These are phyloP conservation scores for Bothriochloa decipiens DNA, from an alignment of 176 grass and related monocot species.

Conservation along the genomic window DNA sequence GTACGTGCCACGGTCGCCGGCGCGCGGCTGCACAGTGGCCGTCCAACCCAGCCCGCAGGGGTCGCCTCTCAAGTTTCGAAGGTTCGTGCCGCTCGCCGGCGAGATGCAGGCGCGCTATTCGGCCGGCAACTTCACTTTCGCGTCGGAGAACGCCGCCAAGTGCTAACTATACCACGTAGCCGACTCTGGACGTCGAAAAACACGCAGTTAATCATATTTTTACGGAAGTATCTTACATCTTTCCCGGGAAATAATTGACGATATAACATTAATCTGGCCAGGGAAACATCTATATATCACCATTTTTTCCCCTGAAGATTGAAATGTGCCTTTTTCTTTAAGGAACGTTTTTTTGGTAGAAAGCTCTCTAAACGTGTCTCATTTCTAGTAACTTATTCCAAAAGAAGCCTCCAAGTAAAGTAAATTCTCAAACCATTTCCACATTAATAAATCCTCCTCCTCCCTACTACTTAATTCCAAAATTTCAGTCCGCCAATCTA, in stretches of 20 bases:
- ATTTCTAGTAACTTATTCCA: too few relatives aligned
- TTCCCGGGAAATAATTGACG: background rate
- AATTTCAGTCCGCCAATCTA: too few relatives aligned
- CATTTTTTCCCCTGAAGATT: background rate
- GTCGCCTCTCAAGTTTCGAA: slow-evolving; percentile 51
- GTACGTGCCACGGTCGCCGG: slow-evolving; percentile 41
- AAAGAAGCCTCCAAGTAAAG: too few relatives aligned
- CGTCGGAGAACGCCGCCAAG: slow-evolving; percentile 16
- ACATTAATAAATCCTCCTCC: too few relatives aligned
- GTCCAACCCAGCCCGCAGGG: slow-evolving; percentile 31
- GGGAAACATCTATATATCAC: background rate
- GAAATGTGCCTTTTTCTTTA: background rate
- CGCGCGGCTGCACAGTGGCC: slow-evolving; percentile 31
- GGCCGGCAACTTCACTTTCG: slow-evolving; percentile 54
- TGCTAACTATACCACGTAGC: slow-evolving; percentile 26
- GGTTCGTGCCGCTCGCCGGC: slow-evolving; percentile 42
- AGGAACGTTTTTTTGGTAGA: too few relatives aligned
- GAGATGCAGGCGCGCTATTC: slow-evolving; percentile 50
- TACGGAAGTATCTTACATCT: background rate
- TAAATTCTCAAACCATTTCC: too few relatives aligned
- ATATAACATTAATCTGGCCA: background rate
- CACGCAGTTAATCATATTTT: background rate
- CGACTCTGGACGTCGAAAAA: background rate
- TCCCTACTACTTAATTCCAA: too few relatives aligned
- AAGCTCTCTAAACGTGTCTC: too few relatives aligned